Conservation (phyloP, 345 rosid genomes). For the Leavenworthia alabamica region DNA sequence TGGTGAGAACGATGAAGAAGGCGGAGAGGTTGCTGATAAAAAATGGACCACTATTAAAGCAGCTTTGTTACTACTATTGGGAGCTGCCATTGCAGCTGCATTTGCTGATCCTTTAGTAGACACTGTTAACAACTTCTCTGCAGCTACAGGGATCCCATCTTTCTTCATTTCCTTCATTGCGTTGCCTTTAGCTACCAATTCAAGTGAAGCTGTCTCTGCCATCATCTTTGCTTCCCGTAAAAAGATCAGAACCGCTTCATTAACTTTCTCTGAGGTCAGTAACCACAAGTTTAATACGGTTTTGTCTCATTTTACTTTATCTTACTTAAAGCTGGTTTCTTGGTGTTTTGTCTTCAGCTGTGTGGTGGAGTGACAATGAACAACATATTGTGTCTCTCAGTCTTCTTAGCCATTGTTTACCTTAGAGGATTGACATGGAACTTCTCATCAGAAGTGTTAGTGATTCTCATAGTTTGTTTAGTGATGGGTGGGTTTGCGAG, state of each 20-base stretch:
- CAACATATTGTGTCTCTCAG: slow-evolving; percentile 81
- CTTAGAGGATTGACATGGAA: slow-evolving; percentile 79
- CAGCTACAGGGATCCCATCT: slow-evolving; percentile 85
- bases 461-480: slow-evolving; percentile 70
- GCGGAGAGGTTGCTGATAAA: slow-evolving; percentile 42
- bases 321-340: no score
- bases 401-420: slow-evolving; percentile 83
- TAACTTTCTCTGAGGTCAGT: slow-evolving; percentile 85
- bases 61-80: slow-evolving; percentile 52
- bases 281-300: neutral
- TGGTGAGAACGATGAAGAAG: slow-evolving; percentile 50
- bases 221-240: slow-evolving; percentile 80
- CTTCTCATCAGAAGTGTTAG: slow-evolving; percentile 90
- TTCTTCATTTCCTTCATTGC: slow-evolving; percentile 93
- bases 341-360: slow-evolving; percentile 44
- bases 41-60: slow-evolving; percentile 64
- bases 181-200: slow-evolving; percentile 88
- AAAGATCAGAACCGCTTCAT: slow-evolving; percentile 66
- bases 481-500: slow-evolving; percentile 82
- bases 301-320: neutral
- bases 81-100: slow-evolving; percentile 75
- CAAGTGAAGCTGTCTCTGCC: slow-evolving; percentile 93
- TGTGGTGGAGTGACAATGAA: slow-evolving; percentile 94
- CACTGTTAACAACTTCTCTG: slow-evolving; percentile 77
- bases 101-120: slow-evolving; percentile 98